Evolutionary conservation across 2,329 filamentous ascomycete species (phyloP), one percentile per base, ranked within the genome.

Genomic region (Xylaria arbuscula): DNA sequence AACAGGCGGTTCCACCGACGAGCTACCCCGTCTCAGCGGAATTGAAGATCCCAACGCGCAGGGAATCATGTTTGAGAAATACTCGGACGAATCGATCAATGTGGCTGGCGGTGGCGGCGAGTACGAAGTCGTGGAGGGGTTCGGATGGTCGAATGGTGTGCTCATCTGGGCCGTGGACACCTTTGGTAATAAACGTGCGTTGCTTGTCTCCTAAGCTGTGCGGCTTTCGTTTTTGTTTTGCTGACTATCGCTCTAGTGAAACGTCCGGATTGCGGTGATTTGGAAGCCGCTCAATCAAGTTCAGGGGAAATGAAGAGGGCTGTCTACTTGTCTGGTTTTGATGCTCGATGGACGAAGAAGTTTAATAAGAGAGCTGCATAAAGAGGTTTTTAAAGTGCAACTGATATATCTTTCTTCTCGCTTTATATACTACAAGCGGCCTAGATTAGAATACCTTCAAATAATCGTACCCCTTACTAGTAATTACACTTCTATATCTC

Each of bases 11-110:
- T 83, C 85, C 2, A 91, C 89, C 0, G 81, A 81, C 11, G 78
- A 82, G 70, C 84, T 81, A 50, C 85, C 85, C 36, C 85, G 82
- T 76, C 81, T 89, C 62, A 76, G 78, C 17, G 86, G 86, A 0
- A 76, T 86, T 0, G 74, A 78, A 0, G 73, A 81, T 1, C 73
- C 80, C 7, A 79, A 82, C 2, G 69, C 69, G 22, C 78, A 79
- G 8, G 90, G 90, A 24, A 87, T 87, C 76, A 91, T 92, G 82
- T 92, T 92, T 76, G 90, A 92, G 77, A 92, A 92, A 82, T 92
- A 92, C 75, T 82, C 81, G 13, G 87, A 90, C 72, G 86, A 86
- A 65, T 79, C 85, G 8, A 88, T 84, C 54, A 89, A 90, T 70
- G 85, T 84, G 0, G 88, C 87, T 1, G 90, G 90, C 34, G 81